Evolutionary conservation across 2,329 filamentous ascomycete species (phyloP), one percentile per base, ranked within the genome.

Genomic region (Penicillium sp.): DNA sequence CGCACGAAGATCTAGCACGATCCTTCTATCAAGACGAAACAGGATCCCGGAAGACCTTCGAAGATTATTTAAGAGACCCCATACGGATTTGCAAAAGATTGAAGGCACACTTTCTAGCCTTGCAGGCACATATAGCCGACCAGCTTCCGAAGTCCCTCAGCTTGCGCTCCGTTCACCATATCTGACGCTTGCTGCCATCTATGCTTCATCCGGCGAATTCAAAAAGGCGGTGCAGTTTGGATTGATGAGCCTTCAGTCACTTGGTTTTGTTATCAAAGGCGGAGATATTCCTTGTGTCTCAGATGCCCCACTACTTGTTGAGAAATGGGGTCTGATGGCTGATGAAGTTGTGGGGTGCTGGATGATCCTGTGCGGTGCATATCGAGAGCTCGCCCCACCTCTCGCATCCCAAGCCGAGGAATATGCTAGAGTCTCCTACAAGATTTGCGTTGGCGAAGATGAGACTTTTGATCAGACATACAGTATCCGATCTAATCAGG

Each of bases 381-480:
- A 71, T 57, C 19, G 39, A 16, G 30, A 27, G 5, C n/a, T 64
- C 13, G 60, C 46, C 8, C 54, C 55, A 6, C 34, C 39, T 1
- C 53, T 64, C 2, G 57, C 52, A 16, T 28, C 18, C 14, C 49
- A 58, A 31, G 65, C 67, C 5, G 54, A 62, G 28, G 38, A 53
- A 13, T 71, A 68, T 59, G 68, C 68, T 3, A 67, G 38, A 37
- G 42, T 58, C 2, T 57, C 58, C 22, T 72, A 71, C 49, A 59
- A 35, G 41, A 64, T 72, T 3, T 58, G 65, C 31, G 52, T 72
- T 37, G 70, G 71, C 1, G 69, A 73, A 52, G 65, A 69, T 50
- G 62, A 62, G 27, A 67, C 60, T 8, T 71, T 69, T 55, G 62
- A 62, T 5, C 40, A 59, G 14, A 59, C 49, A 1, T 55, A 58